Evolutionary conservation across 176 grass and related monocot genomes (phyloP).

Genomic region (Dactylis glomerata): DNA sequence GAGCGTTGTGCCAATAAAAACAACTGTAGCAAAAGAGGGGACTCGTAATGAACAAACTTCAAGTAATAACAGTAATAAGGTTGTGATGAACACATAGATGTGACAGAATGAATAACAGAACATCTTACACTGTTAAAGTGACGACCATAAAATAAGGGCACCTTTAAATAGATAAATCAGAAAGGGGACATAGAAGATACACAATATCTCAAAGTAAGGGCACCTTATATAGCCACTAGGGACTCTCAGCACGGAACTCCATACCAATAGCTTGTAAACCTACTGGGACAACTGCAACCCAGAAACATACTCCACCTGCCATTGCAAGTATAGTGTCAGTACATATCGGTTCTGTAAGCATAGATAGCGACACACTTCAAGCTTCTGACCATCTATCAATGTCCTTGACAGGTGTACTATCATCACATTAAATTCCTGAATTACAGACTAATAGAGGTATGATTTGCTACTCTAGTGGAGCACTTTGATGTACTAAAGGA

Average conservation of each 20-base stretch:
- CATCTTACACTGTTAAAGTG: constrained; percentile 70
- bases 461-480: no score
- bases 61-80: constrained; percentile 20
- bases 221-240: constrained; percentile 98
- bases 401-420: constrained; percentile 90
- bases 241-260: constrained; percentile 97
- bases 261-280: constrained; percentile 74
- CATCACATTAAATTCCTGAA: no score
- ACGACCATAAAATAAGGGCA: constrained; percentile 87
- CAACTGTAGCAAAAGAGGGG: constrained; percentile 95
- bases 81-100: constrained; percentile 19
- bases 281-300: constrained; percentile 70
- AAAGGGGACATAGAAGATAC: constrained; percentile 7
- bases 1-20: constrained; percentile 98
- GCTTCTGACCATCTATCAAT: constrained; percentile 68
- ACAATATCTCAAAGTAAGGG: no score
- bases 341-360: no score
- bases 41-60: constrained; percentile 76
- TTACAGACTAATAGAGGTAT: no score
- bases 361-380: not conserved
- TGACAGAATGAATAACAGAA: constrained; percentile 15
- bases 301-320: constrained; percentile 97
- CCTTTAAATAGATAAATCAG: not conserved
- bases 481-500: no score
- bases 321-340: constrained; percentile 14